These are phyloP conservation scores for Morella rubra DNA, from an alignment of 306 rosid species.

Conservation along the genomic window DNA sequence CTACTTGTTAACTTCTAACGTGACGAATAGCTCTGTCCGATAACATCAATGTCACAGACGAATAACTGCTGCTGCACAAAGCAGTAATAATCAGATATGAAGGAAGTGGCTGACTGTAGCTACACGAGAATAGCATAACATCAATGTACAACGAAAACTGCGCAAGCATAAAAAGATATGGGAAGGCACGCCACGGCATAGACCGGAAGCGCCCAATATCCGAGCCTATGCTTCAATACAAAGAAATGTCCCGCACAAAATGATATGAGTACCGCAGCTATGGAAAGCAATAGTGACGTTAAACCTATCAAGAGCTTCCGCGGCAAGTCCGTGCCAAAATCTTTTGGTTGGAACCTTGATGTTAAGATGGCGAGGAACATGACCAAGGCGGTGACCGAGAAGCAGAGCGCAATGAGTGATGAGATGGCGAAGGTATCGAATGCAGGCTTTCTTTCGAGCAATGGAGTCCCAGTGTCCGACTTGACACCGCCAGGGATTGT, in stretches of 20 bases:
- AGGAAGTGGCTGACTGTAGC: conserved; percentile 2
- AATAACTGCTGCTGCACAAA: too few species aligned
- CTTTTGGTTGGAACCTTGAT: conserved; percentile 40
- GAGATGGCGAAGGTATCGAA: conserved; percentile 43
- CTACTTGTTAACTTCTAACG: too few species aligned
- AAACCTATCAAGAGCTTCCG: conserved; percentile 41
- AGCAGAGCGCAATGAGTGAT: conserved; percentile 43
- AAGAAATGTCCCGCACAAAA: conserved; percentile 53
- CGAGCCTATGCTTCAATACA: conserved; percentile 32
- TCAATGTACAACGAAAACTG: conserved; percentile 52
- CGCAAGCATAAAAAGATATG: conserved; percentile 33
- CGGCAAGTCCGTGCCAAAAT: conserved; percentile 40
- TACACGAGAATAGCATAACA: conserved; percentile 39
- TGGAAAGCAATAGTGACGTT: conserved; percentile 48
- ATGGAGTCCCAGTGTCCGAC: conserved; percentile 20
- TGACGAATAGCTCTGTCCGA: too few species aligned
- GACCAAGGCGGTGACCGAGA: conserved; percentile 45
- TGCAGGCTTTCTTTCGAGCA: conserved; percentile 24
- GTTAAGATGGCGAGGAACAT: conserved; percentile 57
- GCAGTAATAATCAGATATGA: too few species aligned
- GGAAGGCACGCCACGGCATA: conserved; percentile 46
- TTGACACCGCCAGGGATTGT: conserved; percentile 43
- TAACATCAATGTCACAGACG: too few species aligned
- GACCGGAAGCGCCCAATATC: conserved; percentile 24
- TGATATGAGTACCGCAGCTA: conserved; percentile 41